A percentile compares a stretch with the other conserved stretches of the same genome.
phyloP scores from a whole-genome alignment of 768 basidiomycete genomes.

The Mycena albidolilacea region DNA sequence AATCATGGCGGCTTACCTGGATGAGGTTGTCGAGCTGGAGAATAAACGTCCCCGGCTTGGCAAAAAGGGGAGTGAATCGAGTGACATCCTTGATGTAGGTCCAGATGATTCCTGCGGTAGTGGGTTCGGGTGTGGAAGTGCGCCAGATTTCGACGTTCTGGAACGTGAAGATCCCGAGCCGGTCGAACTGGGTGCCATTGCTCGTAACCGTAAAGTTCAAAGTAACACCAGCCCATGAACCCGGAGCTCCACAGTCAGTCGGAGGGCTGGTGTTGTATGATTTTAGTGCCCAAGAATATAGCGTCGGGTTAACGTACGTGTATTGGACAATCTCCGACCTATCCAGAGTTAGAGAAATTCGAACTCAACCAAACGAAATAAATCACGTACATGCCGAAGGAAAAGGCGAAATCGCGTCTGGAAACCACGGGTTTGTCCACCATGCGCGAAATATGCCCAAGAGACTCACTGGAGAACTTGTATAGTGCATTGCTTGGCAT shows the following conservation, averaged over 20 bases:
- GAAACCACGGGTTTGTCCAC: slow-evolving; percentile 2
- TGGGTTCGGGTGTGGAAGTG: slow-evolving; percentile 86
- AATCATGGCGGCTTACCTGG: neutral
- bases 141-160: slow-evolving; percentile 86
- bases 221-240: slow-evolving; percentile 83
- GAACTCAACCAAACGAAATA: neutral
- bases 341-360: slow-evolving; percentile 9
- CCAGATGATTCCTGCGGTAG: slow-evolving; percentile 83
- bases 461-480: slow-evolving; percentile 71
- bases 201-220: slow-evolving; percentile 85
- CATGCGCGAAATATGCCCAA: slow-evolving; percentile 1
- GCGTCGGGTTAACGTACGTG: slow-evolving; percentile 55
- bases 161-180: slow-evolving; percentile 81
- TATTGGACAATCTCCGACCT: slow-evolving; percentile 78
- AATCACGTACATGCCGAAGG: slow-evolving; percentile 72
- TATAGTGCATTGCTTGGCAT: slow-evolving; percentile 74
- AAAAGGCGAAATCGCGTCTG: slow-evolving; percentile 83
- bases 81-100: slow-evolving; percentile 85
- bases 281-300: neutral
- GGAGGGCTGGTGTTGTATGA: slow-evolving; percentile 67
- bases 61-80: slow-evolving; percentile 79
- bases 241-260: slow-evolving; percentile 75
- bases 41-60: slow-evolving; percentile 77
- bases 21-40: slow-evolving; percentile 82
- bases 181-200: slow-evolving; percentile 84